phyloP scores from a whole-genome alignment of 176 grass and related monocot genomes.

The Aegilops tauschii region DNA sequence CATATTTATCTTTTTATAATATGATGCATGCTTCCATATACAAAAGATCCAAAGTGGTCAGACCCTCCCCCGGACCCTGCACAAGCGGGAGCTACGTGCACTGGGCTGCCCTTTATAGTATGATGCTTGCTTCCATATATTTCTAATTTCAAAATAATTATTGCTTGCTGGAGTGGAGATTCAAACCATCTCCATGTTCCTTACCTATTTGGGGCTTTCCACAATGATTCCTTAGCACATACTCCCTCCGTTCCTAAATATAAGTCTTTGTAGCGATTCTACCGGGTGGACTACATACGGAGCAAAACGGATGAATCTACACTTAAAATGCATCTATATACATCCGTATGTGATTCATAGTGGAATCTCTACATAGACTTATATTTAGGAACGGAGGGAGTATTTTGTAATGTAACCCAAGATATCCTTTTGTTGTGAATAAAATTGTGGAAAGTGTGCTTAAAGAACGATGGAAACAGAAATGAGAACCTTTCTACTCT shows the following conservation, averaged over 20 bases:
- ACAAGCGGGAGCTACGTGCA: too few species aligned
- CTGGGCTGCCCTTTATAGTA: background rate
- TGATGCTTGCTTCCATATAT: background rate
- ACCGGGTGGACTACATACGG: too few species aligned
- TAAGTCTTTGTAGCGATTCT: too few species aligned
- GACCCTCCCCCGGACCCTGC: too few species aligned
- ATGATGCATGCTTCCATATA: background rate
- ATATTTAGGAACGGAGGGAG: too few species aligned
- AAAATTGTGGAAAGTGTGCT: background rate
- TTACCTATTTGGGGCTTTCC: background rate
- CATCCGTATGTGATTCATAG: too few species aligned
- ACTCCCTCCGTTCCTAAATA: background rate
- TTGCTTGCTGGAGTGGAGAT: constrained; percentile 3
- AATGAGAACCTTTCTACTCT: background rate
- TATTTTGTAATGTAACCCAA: background rate
- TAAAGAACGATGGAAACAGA: background rate
- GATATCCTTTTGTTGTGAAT: background rate
- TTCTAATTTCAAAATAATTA: background rate
- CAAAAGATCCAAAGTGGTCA: too few species aligned
- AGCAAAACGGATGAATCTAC: too few species aligned
- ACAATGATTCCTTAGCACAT: background rate
- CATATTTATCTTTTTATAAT: background rate
- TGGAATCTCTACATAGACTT: too few species aligned
- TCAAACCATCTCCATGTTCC: background rate
- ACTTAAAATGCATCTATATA: too few species aligned